Percentiles rank a stretch among this genome's conserved stretches.
These are phyloP conservation scores for Nelumbo lutea DNA, from an alignment of 164 flowering plant genomes.

Conservation along the genomic window DNA sequence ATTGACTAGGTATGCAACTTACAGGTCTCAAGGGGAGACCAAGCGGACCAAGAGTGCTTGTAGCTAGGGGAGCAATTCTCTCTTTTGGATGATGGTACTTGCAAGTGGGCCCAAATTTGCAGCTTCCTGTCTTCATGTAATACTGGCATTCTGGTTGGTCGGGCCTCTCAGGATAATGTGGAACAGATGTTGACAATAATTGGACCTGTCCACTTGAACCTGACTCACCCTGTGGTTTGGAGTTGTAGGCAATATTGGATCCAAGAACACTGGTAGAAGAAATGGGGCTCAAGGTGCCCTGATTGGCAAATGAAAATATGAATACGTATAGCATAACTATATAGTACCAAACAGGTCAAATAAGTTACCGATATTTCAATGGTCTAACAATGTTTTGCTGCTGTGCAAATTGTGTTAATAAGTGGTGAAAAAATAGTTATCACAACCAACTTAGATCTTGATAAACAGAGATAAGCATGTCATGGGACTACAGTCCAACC, in stretches of 20 bases:
- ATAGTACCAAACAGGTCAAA: too few species aligned
- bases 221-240: conserved; percentile 33
- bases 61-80: conserved; percentile 35
- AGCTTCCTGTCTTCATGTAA: conserved; percentile 69
- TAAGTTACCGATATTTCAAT: background rate
- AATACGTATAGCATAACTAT: background rate
- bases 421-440: too few species aligned
- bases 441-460: too few species aligned
- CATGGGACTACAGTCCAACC: too few species aligned
- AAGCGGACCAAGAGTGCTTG: conserved; percentile 38
- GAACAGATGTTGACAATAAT: conserved; percentile 19
- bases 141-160: conserved; percentile 79
- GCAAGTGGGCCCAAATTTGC: conserved; percentile 83
- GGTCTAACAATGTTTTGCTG: too few species aligned
- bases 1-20: conserved; percentile 22
- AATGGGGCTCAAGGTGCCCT: conserved; percentile 40
- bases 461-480: too few species aligned
- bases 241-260: conserved; percentile 32
- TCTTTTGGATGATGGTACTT: conserved; percentile 76
- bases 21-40: conserved; percentile 80
- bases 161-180: conserved; percentile 62
- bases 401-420: too few species aligned
- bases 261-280: conserved; percentile 35
- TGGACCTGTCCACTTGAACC: conserved; percentile 36
- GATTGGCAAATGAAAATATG: conserved; percentile 9